Percentiles rank a stretch among this genome's conserved stretches.
Evolutionary conservation across 768 basidiomycete genomes (phyloP).

Genomic region (Suillus spraguei): DNA sequence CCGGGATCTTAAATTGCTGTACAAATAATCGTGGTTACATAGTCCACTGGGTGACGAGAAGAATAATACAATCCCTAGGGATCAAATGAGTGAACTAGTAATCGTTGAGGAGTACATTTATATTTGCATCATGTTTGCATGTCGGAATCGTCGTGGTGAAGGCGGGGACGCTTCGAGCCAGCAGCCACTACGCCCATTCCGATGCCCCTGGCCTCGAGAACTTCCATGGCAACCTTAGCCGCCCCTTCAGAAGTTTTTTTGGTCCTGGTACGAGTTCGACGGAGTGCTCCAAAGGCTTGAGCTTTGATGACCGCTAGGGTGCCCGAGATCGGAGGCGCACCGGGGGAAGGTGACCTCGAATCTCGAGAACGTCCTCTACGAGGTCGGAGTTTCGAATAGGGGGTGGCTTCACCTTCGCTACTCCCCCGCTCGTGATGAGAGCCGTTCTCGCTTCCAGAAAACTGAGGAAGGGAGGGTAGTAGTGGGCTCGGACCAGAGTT

Average conservation of each 20-base stretch:
- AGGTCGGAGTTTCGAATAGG: constrained; percentile 48
- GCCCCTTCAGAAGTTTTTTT: constrained; percentile 75
- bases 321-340: constrained; percentile 59
- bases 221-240: constrained; percentile 75
- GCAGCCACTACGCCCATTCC: constrained; percentile 45
- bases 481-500: constrained; percentile 49
- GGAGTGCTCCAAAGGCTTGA: constrained; percentile 84
- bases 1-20: constrained; percentile 30
- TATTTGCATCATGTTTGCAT: constrained; percentile 34
- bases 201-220: constrained; percentile 80
- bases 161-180: constrained; percentile 45
- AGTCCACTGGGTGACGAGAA: constrained; percentile 21
- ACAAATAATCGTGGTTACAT: constrained; percentile 22
- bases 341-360: constrained; percentile 50
- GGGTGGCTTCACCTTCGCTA: constrained; percentile 55
- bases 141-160: constrained; percentile 54
- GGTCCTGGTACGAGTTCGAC: constrained; percentile 72
- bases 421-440: constrained; percentile 55
- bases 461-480: constrained; percentile 49
- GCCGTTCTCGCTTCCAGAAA: constrained; percentile 52
- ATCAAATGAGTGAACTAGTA: constrained; percentile 9
- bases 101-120: constrained; percentile 2
- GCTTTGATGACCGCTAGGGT: constrained; percentile 91
- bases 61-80: constrained; percentile 9
- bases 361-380: constrained; percentile 52